Evolutionary conservation across 2,329 filamentous ascomycete genomes (phyloP).

Genomic region (Nigrospora sphaerica): DNA sequence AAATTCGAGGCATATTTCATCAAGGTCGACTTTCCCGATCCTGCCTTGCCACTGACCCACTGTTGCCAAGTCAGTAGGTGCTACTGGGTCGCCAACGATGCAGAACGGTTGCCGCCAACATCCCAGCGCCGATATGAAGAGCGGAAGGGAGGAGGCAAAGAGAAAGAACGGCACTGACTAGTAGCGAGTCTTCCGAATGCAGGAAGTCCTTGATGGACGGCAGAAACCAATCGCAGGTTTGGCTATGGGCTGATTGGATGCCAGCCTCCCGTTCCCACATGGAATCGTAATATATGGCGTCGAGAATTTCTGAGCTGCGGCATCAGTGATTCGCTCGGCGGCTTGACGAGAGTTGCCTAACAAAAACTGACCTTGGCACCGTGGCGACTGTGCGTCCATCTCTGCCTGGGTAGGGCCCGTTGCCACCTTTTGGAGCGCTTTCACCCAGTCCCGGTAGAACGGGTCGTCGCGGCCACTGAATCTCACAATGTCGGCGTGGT

Average conservation of each 20-base stretch:
- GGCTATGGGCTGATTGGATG: neutral
- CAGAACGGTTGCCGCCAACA: neutral
- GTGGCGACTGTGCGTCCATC: neutral
- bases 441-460: too few species aligned
- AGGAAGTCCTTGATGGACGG: neutral
- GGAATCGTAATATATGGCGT: neutral
- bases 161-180: neutral
- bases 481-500: constrained; percentile 2
- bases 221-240: too few species aligned
- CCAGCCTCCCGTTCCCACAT: neutral
- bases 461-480: constrained; percentile 2
- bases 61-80: constrained; percentile 1
- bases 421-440: too few species aligned
- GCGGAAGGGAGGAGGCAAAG: too few species aligned
- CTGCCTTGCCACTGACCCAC: constrained; percentile 11
- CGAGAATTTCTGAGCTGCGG: neutral
- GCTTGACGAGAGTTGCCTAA: too few species aligned
- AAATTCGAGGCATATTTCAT: constrained; percentile 5
- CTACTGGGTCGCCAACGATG: constrained; percentile 4
- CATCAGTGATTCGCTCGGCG: too few species aligned
- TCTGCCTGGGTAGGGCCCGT: neutral
- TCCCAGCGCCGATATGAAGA: neutral
- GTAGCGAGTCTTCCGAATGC: neutral
- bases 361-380: neutral
- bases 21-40: constrained; percentile 11